Base-by-base conservation (phyloP, 495 filamentous ascomycete genomes). In the Hypoxylon subgilvum region DNA sequence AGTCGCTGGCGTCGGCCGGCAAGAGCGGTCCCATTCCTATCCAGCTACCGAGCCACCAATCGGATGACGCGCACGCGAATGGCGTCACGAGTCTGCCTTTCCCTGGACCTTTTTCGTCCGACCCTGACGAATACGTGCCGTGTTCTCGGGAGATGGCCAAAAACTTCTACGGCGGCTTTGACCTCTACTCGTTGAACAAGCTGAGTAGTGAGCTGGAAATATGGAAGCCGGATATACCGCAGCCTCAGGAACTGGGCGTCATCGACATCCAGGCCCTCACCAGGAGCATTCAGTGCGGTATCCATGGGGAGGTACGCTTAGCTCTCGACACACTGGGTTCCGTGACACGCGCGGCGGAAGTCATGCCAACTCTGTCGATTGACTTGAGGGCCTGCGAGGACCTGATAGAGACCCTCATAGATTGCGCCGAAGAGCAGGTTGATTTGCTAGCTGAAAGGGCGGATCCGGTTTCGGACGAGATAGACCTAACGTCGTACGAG, bases 201-300 rank as follows among this genome's bases (percentile, higher is more conserved):
- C 67, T 89, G 54, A 85, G 88, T 14, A 75, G 78, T 35, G 84
- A 89, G 21, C 73, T 95, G 16, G 72, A 77, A 19, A 78, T 75
- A 54, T 73, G 81, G 58, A 88, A 84, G 63, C 90, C 91, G 1
- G 86, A 85, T 56, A 78, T 92, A 34, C 94, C 94, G 2, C 71
- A 75, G 0, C 80, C 89, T n/a, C 73, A 77, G 3, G 93, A 98
- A 61, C 76, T 97, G 22, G 94, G 94, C 8, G 76, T 88, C 12
- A 86, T 98, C 48, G 92, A 98, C 65, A 86, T 97, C 21, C 88
- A 91, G 60, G 91, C 93, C n/a, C 79, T 98, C 32, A 96, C 85
- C 1, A 89, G 90, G 80, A 89, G 90, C 65, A 77, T 98, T n/a
- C 90, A 95, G 57, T 96, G 88, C 52, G 94, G 93, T 2, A 89